Conservation (phyloP, 805 yeast genomes). For the Aciculoconidium aculeatum region DNA sequence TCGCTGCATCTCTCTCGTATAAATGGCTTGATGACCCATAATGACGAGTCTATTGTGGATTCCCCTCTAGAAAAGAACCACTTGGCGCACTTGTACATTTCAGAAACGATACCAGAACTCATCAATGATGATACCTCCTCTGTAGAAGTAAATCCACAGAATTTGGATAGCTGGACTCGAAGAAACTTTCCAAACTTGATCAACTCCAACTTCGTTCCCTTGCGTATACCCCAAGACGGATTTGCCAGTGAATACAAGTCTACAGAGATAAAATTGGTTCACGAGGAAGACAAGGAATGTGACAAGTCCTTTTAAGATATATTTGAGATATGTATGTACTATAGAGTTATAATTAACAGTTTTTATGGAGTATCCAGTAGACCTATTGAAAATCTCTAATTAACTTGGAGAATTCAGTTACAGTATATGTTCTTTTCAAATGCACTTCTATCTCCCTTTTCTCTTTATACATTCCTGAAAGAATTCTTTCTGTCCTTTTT, state of each 20-base stretch:
- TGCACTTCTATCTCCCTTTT: no score
- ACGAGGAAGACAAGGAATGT: no score
- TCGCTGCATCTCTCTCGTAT: conserved; percentile 5
- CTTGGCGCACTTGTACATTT: conserved; percentile 22
- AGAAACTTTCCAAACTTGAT: conserved; percentile 31
- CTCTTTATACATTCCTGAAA: no score
- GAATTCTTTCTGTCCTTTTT: conserved; percentile 36
- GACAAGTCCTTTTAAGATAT: no score
- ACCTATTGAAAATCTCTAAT: no score
- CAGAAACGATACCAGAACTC: conserved; percentile 33
- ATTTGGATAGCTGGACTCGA: conserved; percentile 32
- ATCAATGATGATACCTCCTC: conserved; percentile 30
- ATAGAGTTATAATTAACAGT: no score
- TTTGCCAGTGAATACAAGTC: conserved; percentile 9
- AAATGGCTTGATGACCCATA: conserved; percentile 2
- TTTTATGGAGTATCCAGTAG: no score
- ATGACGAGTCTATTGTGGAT: background rate
- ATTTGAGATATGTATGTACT: no score
- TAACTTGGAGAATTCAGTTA: no score
- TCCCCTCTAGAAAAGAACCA: conserved; percentile 13
- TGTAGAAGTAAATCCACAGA: conserved; percentile 36
- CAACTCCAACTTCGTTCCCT: conserved; percentile 29
- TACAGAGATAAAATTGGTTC: conserved; percentile 4
- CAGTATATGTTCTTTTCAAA: no score
- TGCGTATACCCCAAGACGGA: conserved; percentile 19